These are phyloP conservation scores for Odontarrhena argentea DNA, from an alignment of 345 rosid species.

Conservation along the genomic window DNA sequence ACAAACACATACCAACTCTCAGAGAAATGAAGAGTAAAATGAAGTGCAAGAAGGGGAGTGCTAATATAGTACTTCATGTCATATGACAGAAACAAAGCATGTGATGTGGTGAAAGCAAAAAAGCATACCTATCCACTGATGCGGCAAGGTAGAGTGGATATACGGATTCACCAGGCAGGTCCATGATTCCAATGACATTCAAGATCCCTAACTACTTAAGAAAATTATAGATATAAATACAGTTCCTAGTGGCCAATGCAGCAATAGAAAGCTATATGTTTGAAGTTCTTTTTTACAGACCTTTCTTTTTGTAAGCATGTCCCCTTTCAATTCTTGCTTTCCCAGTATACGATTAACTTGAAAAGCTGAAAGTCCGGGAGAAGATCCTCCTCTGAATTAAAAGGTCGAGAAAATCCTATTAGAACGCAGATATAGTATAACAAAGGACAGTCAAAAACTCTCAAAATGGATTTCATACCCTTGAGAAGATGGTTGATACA, in stretches of 20 bases:
- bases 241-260: constrained; percentile 13
- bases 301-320: constrained; percentile 73
- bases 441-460: constrained; percentile 8
- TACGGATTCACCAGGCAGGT: constrained; percentile 68
- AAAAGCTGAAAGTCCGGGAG: constrained; percentile 83
- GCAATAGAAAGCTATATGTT: constrained; percentile 17
- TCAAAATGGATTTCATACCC: constrained; percentile 55
- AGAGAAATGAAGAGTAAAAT: constrained; percentile 17
- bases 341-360: constrained; percentile 77
- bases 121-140: constrained; percentile 66
- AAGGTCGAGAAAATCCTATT: constrained; percentile 38
- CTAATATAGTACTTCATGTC: constrained; percentile 22
- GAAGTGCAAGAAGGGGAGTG: constrained; percentile 27
- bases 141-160: constrained; percentile 83
- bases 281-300: constrained; percentile 44
- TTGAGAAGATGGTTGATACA: constrained; percentile 74
- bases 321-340: constrained; percentile 67
- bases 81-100: constrained; percentile 23
- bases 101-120: background rate
- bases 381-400: constrained; percentile 68
- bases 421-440: constrained; percentile 23
- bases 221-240: constrained; percentile 9
- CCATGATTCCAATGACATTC: constrained; percentile 81
- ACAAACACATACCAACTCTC: constrained; percentile 36
- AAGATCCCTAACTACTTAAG: constrained; percentile 76